Conservation (phyloP, 345 rosid genomes). For the Laguncularia racemosa region DNA sequence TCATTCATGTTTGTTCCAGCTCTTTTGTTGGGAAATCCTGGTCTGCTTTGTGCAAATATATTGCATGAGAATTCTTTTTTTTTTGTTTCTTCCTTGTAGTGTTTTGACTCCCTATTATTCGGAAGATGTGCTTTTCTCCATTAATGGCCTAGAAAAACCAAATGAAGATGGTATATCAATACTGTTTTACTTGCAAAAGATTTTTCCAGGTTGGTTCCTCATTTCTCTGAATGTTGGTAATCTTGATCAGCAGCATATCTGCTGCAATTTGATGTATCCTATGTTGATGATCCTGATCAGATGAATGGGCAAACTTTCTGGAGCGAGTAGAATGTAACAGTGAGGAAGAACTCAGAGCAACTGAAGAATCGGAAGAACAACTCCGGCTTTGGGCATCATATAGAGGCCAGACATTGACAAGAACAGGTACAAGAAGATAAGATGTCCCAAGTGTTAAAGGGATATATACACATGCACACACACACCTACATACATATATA, state of each 20-base stretch:
- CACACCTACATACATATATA: too few relatives aligned
- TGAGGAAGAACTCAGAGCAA: constrained; percentile 69
- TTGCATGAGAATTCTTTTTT: background rate
- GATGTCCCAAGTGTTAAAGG: too few relatives aligned
- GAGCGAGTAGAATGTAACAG: constrained; percentile 46
- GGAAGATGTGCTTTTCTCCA: constrained; percentile 88
- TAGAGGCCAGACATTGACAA: constrained; percentile 93
- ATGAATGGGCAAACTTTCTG: constrained; percentile 96
- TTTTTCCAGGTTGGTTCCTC: constrained; percentile 73
- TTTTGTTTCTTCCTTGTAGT: constrained; percentile 23
- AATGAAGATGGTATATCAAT: constrained; percentile 99
- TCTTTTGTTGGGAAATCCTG: too few relatives aligned
- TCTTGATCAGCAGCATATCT: background rate
- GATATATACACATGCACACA: too few relatives aligned
- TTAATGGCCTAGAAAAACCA: constrained; percentile 56
- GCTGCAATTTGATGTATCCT: background rate
- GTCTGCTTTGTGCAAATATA: background rate
- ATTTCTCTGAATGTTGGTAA: background rate
- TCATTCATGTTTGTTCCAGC: too few relatives aligned
- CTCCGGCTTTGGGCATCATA: constrained; percentile 98
- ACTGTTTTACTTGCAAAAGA: constrained; percentile 89
- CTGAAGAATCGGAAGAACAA: constrained; percentile 54
- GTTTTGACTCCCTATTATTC: constrained; percentile 91
- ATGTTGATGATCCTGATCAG: constrained; percentile 22
- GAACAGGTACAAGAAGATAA: constrained; percentile 50